A percentile compares a stretch with the other conserved stretches of the same genome.
These are phyloP conservation scores for Fusarium hainanense DNA, from an alignment of 2,329 filamentous ascomycete genomes.

Conservation along the genomic window DNA sequence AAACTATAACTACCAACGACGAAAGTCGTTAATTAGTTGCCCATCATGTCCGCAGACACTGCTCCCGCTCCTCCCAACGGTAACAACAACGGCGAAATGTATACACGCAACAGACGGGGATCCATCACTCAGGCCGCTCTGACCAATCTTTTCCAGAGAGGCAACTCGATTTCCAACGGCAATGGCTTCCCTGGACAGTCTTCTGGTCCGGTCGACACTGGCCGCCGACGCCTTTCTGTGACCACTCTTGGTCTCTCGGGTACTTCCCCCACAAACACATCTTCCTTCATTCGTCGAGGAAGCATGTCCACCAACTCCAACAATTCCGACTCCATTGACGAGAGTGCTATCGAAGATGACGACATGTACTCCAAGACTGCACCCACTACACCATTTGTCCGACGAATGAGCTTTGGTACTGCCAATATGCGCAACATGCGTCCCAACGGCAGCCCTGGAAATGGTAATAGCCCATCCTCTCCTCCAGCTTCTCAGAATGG, in stretches of 20 bases:
- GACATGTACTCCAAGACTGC: conserved; percentile 67
- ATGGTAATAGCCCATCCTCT: conserved; percentile 67
- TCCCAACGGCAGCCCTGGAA: conserved; percentile 69
- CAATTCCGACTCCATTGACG: conserved; percentile 72
- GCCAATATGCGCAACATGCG: conserved; percentile 73
- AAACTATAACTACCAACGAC: conserved; percentile 44
- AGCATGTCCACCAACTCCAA: conserved; percentile 75
- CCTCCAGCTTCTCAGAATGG: conserved; percentile 51
- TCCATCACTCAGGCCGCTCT: conserved; percentile 68
- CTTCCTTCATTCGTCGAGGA: conserved; percentile 68
- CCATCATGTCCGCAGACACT: conserved; percentile 52
- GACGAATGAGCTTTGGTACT: conserved; percentile 90
- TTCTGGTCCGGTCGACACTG: conserved; percentile 62
- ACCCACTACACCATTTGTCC: conserved; percentile 79
- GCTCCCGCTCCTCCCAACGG: conserved; percentile 41
- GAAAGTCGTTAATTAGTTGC: conserved; percentile 29
- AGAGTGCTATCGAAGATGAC: conserved; percentile 78
- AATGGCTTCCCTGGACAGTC: conserved; percentile 56
- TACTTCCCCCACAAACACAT: conserved; percentile 68
- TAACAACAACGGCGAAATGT: conserved; percentile 49
- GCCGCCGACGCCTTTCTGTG: conserved; percentile 78
- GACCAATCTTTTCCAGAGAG: conserved; percentile 68
- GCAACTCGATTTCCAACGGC: conserved; percentile 60
- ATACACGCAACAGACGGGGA: conserved; percentile 64
- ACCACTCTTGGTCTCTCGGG: conserved; percentile 80